These are phyloP conservation scores for Tephrocybe rancida DNA, from an alignment of 768 basidiomycete species.

Conservation along the genomic window DNA sequence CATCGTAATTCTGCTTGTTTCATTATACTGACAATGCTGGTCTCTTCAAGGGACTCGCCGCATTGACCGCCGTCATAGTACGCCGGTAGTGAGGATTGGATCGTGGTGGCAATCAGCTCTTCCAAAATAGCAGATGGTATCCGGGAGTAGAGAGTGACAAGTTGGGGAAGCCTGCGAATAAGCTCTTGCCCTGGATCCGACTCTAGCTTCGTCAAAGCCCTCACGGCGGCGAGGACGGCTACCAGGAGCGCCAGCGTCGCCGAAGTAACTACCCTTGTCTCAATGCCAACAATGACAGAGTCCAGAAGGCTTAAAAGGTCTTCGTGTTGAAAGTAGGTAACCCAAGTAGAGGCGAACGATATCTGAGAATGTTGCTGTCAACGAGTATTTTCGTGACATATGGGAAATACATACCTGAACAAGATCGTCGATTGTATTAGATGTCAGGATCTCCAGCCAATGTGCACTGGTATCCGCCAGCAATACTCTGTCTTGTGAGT, in stretches of 20 bases:
- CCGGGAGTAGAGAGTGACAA: constrained; percentile 37
- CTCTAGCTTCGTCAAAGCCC: constrained; percentile 19
- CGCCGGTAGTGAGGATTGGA: constrained; percentile 42
- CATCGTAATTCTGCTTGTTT: constrained; percentile 32
- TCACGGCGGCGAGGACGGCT: constrained; percentile 38
- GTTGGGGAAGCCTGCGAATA: constrained; percentile 32
- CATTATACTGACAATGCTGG: constrained; percentile 22
- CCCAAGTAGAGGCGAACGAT: constrained; percentile 46
- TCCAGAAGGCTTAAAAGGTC: constrained; percentile 50
- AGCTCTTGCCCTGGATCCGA: constrained; percentile 25
- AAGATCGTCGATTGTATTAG: neutral
- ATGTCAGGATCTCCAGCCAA: constrained; percentile 37
- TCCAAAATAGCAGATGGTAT: constrained; percentile 40
- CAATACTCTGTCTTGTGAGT: constrained; percentile 37
- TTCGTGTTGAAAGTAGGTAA: constrained; percentile 48
- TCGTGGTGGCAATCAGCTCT: constrained; percentile 44
- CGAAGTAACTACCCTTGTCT: constrained; percentile 7
- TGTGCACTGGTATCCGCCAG: constrained; percentile 40
- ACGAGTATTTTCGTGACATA: neutral
- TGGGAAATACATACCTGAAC: constrained; percentile 10
- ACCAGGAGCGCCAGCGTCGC: constrained; percentile 29
- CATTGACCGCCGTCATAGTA: constrained; percentile 30
- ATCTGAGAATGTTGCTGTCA: constrained; percentile 18
- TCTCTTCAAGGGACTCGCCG: constrained; percentile 11
- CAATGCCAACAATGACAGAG: constrained; percentile 43